Evolutionary conservation across 2,329 filamentous ascomycete genomes (phyloP).

Genomic region (Lachnellula willkommii): DNA sequence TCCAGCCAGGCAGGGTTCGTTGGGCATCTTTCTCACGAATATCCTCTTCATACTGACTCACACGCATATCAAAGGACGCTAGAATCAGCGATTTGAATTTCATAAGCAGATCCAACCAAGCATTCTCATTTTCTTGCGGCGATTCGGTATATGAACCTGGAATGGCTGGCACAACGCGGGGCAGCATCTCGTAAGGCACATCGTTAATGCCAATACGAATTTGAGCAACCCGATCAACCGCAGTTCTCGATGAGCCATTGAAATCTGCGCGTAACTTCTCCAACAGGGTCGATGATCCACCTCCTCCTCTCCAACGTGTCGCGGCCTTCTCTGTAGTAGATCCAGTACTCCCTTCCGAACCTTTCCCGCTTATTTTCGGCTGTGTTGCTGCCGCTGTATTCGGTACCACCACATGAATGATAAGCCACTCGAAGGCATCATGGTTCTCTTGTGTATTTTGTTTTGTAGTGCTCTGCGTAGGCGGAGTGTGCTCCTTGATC

Average conservation of each 20-base stretch:
- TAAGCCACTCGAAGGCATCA: conserved; percentile 93
- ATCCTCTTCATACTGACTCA: conserved; percentile 93
- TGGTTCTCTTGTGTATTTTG: conserved; percentile 78
- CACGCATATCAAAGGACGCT: conserved; percentile 81
- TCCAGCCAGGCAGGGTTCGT: conserved; percentile 86
- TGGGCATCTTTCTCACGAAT: conserved; percentile 92
- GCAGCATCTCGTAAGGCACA: conserved; percentile 59
- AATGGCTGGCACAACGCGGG: conserved; percentile 57
- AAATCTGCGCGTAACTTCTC: conserved; percentile 91
- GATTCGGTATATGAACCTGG: conserved; percentile 63
- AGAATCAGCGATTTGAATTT: conserved; percentile 87
- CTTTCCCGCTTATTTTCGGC: conserved; percentile 56
- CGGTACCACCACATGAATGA: conserved; percentile 86
- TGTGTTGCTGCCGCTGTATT: conserved; percentile 78
- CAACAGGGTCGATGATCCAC: conserved; percentile 72
- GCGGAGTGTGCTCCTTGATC: conserved; percentile 71
- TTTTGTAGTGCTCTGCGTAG: conserved; percentile 48
- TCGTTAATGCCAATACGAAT: conserved; percentile 71
- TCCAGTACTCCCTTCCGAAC: conserved; percentile 45
- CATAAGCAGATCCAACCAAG: conserved; percentile 76
- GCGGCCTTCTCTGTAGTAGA: conserved; percentile 59
- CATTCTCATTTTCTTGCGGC: conserved; percentile 70
- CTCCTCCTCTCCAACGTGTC: conserved; percentile 71
- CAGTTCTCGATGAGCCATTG: conserved; percentile 67
- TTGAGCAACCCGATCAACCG: conserved; percentile 75